Evolutionary conservation across 2,329 filamentous ascomycete genomes (phyloP), one percentile per base, ranked within the genome.

Genomic region (Ophiostoma ulmi): DNA sequence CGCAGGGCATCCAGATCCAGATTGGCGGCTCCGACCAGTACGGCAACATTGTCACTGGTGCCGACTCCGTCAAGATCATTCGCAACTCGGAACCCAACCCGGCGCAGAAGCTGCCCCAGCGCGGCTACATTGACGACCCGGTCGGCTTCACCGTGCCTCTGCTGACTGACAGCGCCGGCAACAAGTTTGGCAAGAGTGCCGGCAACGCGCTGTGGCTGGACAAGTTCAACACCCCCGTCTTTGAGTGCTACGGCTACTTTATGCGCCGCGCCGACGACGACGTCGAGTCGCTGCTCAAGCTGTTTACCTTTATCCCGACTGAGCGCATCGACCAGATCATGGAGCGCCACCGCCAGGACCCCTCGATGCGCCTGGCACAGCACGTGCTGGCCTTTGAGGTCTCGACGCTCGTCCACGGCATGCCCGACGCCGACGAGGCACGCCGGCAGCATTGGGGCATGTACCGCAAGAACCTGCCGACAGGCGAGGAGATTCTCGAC

Each of bases 141-240:
- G 86, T 94, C 73, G 95, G 95, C 8, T 90, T 99, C 75, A 98
- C 95, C 0, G 93, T 94, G 0, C 95, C 95, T 0, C 86, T 99
- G 1, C 83, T 99, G 52, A 97, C 93, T 0, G 94, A 94, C 69
- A 84, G 91, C 0, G 87, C 91, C 0, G 95, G 95, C 22, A 88
- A 88, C 77, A 99, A 99, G 80, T 94, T 98, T 75, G 95, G 95
- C 69, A 99, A 99, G 82, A 96, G 90, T 73, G 91, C 93, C 1
- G 94, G 94, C 36, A 98, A 98, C 78, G 94, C 94, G 2, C 81
- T 99, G 48, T 99, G 95, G 95, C 86, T 99, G 3, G 93, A 97
- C 78, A 84, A 85, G 69, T 88, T 90, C 75, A 87, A 93, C 86
- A 97, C 94, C 1, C 89, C 86, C 39, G 83, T 89, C 0, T 97